A percentile compares a stretch with the other conserved stretches of the same genome.
Conservation (phyloP, 2,329 filamentous ascomycete genomes). For the Aspergillus hortae region DNA sequence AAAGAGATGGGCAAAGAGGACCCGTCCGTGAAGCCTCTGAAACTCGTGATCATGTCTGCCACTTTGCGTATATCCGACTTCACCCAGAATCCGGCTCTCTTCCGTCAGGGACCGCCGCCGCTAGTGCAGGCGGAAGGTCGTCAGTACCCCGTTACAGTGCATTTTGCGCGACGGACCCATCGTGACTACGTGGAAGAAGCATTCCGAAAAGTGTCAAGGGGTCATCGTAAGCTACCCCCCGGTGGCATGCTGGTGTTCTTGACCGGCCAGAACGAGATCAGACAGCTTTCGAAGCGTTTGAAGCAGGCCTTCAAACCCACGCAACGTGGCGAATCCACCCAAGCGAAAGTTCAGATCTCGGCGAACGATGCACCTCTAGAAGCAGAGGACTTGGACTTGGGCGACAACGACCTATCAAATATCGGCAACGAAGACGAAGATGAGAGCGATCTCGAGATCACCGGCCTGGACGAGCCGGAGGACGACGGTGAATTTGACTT, state of each 20-base stretch:
- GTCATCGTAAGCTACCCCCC: constrained; percentile 83
- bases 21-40: constrained; percentile 69
- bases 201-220: constrained; percentile 79
- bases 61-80: constrained; percentile 89
- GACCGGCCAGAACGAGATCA: constrained; percentile 90
- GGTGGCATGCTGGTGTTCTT: constrained; percentile 92
- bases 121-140: constrained; percentile 87
- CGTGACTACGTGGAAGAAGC: constrained; percentile 88
- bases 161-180: constrained; percentile 79
- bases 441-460: constrained; percentile 58
- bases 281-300: constrained; percentile 73
- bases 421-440: constrained; percentile 53
- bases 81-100: constrained; percentile 76
- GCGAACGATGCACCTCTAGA: constrained; percentile 76
- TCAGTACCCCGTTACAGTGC: constrained; percentile 83
- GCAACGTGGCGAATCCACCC: constrained; percentile 48
- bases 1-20: constrained; percentile 71
- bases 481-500: constrained; percentile 65
- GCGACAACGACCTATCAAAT: constrained; percentile 47
- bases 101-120: constrained; percentile 69
- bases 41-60: constrained; percentile 97
- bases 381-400: constrained; percentile 82
- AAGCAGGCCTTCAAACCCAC: constrained; percentile 63
- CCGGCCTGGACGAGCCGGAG: constrained; percentile 56
- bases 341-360: constrained; percentile 69